Evolutionary conservation across 2,329 filamentous ascomycete species (phyloP).

Genomic region (Onygenales sp.): DNA sequence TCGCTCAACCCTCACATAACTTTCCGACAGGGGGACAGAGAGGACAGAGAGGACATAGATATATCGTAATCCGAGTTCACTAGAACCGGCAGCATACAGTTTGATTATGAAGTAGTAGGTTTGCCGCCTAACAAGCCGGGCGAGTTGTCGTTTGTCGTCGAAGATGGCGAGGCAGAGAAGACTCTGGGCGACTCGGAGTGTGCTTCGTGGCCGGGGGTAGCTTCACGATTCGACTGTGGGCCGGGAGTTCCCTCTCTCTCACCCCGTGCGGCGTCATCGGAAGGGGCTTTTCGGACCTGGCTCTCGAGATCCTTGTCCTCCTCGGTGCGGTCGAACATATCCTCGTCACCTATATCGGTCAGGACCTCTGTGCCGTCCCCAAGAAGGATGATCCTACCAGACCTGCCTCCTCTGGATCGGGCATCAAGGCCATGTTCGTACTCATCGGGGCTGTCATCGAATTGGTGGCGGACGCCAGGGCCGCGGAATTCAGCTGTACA

Average conservation of each 20-base stretch:
- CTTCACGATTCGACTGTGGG: slow-evolving; percentile 31
- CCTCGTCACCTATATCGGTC: slow-evolving; percentile 78
- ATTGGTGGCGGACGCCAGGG: slow-evolving; percentile 71
- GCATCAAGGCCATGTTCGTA: slow-evolving; percentile 42
- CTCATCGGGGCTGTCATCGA: slow-evolving; percentile 61
- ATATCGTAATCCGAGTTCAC: slow-evolving; percentile 11
- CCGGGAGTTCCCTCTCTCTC: slow-evolving; percentile 44
- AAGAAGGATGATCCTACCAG: slow-evolving; percentile 82
- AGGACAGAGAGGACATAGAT: slow-evolving; percentile 4
- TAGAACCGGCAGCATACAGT: slow-evolving; percentile 5
- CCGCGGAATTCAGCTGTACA: slow-evolving; percentile 71
- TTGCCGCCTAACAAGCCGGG: background rate
- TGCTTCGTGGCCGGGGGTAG: slow-evolving; percentile 6
- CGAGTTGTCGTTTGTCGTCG: slow-evolving; percentile 24
- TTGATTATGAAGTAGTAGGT: background rate
- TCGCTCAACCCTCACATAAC: slow-evolving; percentile 4
- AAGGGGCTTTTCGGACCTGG: slow-evolving; percentile 60
- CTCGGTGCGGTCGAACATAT: slow-evolving; percentile 90
- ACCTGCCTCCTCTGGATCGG: slow-evolving; percentile 56
- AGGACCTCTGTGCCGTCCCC: slow-evolving; percentile 90
- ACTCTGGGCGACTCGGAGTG: background rate
- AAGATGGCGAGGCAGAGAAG: slow-evolving; percentile 28
- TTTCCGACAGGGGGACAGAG: slow-evolving; percentile 4
- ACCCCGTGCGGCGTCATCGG: slow-evolving; percentile 27
- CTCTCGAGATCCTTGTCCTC: slow-evolving; percentile 75